Conservation (phyloP, 192 early-diverging fungal species). For the Dissophora ornata region DNA sequence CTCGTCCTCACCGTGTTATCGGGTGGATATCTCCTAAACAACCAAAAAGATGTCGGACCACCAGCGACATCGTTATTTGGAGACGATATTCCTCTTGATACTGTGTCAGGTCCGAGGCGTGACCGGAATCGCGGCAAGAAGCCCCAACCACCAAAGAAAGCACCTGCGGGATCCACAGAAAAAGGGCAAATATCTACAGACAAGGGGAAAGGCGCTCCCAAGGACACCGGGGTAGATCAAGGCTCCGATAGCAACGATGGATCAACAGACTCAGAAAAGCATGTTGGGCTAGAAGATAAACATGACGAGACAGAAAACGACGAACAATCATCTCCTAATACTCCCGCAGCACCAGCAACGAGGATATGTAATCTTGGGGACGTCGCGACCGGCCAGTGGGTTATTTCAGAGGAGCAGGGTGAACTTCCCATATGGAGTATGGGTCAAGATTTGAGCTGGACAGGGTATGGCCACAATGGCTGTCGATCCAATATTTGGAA, state of each 20-base stretch:
- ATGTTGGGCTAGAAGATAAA: not conserved
- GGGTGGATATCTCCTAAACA: slow-evolving; percentile 31
- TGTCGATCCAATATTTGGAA: slow-evolving; percentile 49
- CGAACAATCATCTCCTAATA: not conserved
- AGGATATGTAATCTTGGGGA: slow-evolving; percentile 41
- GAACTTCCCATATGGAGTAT: not conserved
- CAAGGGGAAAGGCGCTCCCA: not conserved
- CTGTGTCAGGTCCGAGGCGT: slow-evolving; percentile 2
- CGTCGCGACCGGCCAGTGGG: slow-evolving; percentile 28
- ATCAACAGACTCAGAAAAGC: not conserved
- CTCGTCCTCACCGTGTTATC: slow-evolving; percentile 28
- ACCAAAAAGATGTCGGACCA: slow-evolving; percentile 12
- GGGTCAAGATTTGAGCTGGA: slow-evolving; percentile 31
- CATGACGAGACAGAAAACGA: not conserved
- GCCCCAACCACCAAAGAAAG: not conserved
- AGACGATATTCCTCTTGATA: not conserved
- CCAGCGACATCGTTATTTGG: not conserved
- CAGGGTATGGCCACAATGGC: slow-evolving; percentile 37
- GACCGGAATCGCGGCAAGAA: slow-evolving; percentile 33
- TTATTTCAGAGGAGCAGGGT: not conserved
- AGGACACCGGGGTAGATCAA: not conserved
- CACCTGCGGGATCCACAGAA: not conserved
- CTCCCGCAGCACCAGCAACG: not conserved
- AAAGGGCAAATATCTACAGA: too few species aligned
- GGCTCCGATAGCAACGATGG: not conserved